These are phyloP conservation scores for Nakazawaea peltata DNA, from an alignment of 805 yeast genomes.

Conservation along the genomic window DNA sequence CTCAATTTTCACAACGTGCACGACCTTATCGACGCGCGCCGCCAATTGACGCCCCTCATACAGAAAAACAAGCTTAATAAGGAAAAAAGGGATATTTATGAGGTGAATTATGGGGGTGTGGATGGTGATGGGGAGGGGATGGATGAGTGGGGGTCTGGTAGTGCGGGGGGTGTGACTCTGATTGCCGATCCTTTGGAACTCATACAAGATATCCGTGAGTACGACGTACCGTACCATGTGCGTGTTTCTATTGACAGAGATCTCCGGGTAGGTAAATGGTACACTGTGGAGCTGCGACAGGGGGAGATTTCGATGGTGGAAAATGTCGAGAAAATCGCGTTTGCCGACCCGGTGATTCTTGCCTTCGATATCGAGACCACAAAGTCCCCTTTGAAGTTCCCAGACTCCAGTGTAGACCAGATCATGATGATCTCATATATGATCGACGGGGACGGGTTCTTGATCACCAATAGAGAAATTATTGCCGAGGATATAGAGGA, in stretches of 20 bases:
- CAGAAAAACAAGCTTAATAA: conserved; percentile 54
- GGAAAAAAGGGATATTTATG: conserved; percentile 62
- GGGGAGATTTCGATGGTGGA: conserved; percentile 49
- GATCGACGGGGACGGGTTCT: conserved; percentile 96
- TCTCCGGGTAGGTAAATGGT: conserved; percentile 95
- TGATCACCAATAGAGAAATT: conserved; percentile 91
- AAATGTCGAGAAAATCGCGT: conserved; percentile 70
- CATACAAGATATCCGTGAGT: conserved; percentile 80
- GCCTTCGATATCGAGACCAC: conserved; percentile 98
- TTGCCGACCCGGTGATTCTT: conserved; percentile 94
- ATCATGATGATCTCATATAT: conserved; percentile 99
- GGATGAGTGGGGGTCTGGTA: conserved; percentile 18
- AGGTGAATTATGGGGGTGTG: conserved; percentile 34
- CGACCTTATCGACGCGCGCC: conserved; percentile 71
- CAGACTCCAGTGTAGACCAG: conserved; percentile 85
- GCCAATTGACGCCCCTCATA: conserved; percentile 61
- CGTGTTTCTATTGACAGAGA: conserved; percentile 89
- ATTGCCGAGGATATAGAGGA: conserved; percentile 93
- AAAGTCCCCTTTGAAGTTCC: conserved; percentile 92
- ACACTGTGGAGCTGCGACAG: conserved; percentile 59
- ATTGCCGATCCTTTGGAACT: conserved; percentile 49
- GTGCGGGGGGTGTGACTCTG: conserved; percentile 14
- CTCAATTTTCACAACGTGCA: conserved; percentile 66
- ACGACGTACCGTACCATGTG: conserved; percentile 95
- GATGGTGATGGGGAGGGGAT: conserved; percentile 22